Percentiles rank a stretch among this genome's conserved stretches.
phyloP scores from a whole-genome alignment of 1,139 yeast species.

The Arxiozyma telluris region DNA sequence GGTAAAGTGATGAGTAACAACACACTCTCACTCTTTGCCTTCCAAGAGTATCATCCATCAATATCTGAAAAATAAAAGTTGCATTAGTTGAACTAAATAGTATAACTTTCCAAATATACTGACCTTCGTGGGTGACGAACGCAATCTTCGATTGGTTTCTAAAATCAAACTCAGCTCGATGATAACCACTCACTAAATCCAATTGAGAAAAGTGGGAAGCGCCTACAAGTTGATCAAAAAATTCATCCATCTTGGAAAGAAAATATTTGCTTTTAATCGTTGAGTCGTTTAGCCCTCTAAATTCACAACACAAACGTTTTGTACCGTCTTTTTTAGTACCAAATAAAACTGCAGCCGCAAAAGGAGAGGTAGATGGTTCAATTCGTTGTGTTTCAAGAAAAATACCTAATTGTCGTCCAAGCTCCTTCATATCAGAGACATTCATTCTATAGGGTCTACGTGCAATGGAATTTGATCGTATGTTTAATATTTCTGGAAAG shows the following conservation, averaged over 20 bases:
- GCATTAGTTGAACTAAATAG: slow-evolving; percentile 8
- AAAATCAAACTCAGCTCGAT: slow-evolving; percentile 6
- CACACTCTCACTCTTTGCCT: too few relatives aligned
- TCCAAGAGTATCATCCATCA: slow-evolving; percentile 12
- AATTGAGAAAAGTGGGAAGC: slow-evolving; percentile 6
- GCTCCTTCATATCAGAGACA: neutral
- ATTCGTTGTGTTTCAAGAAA: slow-evolving; percentile 11
- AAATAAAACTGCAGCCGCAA: slow-evolving; percentile 14
- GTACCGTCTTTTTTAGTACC: slow-evolving; percentile 19
- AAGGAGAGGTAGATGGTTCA: slow-evolving; percentile 10
- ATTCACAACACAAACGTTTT: slow-evolving; percentile 20
- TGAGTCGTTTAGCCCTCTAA: slow-evolving; percentile 15
- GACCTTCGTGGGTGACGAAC: slow-evolving; percentile 8
- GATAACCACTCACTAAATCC: slow-evolving; percentile 7
- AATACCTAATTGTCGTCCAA: slow-evolving; percentile 4
- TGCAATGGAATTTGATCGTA: neutral
- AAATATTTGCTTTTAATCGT: slow-evolving; percentile 19
- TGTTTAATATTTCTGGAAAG: neutral
- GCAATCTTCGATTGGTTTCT: slow-evolving; percentile 9
- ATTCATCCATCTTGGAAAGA: slow-evolving; percentile 17
- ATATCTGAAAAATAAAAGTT: slow-evolving; percentile 5
- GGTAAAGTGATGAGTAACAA: too few relatives aligned
- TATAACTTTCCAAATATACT: slow-evolving; percentile 6
- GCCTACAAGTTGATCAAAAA: slow-evolving; percentile 5
- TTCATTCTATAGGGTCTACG: slow-evolving; percentile 8